Base-by-base conservation (phyloP, 2,329 filamentous ascomycete genomes). In the Ceratocystis cubensis region DNA sequence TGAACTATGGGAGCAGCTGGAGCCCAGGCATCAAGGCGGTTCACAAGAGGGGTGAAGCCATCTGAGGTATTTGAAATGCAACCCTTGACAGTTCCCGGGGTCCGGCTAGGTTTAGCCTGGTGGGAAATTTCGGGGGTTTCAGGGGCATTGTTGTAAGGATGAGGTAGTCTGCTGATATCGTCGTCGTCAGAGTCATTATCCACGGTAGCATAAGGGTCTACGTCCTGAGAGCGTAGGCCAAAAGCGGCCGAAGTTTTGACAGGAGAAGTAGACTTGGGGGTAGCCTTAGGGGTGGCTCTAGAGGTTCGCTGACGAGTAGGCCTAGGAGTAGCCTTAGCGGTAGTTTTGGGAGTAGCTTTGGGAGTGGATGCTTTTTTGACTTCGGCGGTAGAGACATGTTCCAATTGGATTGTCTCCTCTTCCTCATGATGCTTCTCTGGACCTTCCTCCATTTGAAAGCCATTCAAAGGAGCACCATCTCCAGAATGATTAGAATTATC, bases 1-100 rank as follows among this genome's bases (percentile, higher is more conserved):
- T 64, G 30, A 72, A n/a, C 20, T n/a, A 63, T 71, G 2, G 84
- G 84, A 69, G 83, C 88, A 28, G 78, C 78, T 1, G 86, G 79
- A 69, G 81, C 80, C 87, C 88, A 90, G 28, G 80, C 78, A 67
- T 77, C 80, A 3, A 89, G 75, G 71, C 86, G 81, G 46, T 81
- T 77, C 3, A 83, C 83, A 46, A 90, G 76, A 28, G 85, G 84
- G 1, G 85, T 88, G 69, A 88, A 87, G 1, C 84, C 84, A 64
- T 83, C 72, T 20, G 76, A 75, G 37, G 72, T 68, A 69, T 72
- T 61, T 69, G 75, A 71, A 1, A 72, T 74, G 2, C 72, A 74
- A 22, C 74, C 71, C 30, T 74, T 71, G 28, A 73, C 72, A 28
- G 68, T 67, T 15, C 66, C 57, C 3, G 66, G 63, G 7, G 66